phyloP scores from a whole-genome alignment of 1,284 basidiomycete species.

The Dichomitus squalens region DNA sequence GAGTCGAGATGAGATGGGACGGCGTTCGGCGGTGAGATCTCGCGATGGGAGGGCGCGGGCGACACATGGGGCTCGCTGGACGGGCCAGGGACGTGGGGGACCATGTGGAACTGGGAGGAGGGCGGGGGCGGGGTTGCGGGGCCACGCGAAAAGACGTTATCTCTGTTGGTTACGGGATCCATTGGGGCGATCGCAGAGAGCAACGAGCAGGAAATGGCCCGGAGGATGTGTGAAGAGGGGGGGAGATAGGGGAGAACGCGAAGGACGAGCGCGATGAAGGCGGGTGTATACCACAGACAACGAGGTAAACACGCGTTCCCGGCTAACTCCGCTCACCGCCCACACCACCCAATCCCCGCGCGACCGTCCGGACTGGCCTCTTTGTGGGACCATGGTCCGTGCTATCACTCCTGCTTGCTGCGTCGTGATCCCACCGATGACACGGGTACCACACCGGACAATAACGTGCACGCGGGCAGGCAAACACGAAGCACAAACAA shows the following conservation, averaged over 20 bases:
- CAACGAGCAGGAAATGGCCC: constrained; percentile 20
- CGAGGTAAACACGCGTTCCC: constrained; percentile 33
- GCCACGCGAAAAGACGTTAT: constrained; percentile 62
- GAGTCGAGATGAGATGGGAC: constrained; percentile 57
- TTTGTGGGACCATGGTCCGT: constrained; percentile 13
- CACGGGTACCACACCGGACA: constrained; percentile 2
- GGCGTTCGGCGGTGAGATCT: constrained; percentile 32
- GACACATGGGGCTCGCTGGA: constrained; percentile 37
- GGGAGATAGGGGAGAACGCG: constrained; percentile 30
- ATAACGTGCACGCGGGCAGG: constrained; percentile 14
- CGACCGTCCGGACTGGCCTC: constrained; percentile 1
- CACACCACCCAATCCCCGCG: constrained; percentile 4
- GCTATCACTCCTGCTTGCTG: neutral
- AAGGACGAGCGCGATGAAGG: constrained; percentile 21
- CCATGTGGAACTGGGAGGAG: constrained; percentile 37
- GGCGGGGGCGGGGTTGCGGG: constrained; percentile 54
- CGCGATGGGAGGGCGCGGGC: constrained; percentile 37
- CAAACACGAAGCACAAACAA: constrained; percentile 13
- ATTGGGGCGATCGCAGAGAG: constrained; percentile 29
- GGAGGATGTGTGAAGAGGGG: constrained; percentile 22
- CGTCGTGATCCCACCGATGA: neutral
- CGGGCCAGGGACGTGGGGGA: constrained; percentile 22
- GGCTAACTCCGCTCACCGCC: constrained; percentile 17
- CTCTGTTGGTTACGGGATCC: constrained; percentile 37
- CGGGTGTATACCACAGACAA: constrained; percentile 20